These are phyloP conservation scores for Ensete ventricosum DNA, from an alignment of 176 grass and related monocot species.

Conservation along the genomic window DNA sequence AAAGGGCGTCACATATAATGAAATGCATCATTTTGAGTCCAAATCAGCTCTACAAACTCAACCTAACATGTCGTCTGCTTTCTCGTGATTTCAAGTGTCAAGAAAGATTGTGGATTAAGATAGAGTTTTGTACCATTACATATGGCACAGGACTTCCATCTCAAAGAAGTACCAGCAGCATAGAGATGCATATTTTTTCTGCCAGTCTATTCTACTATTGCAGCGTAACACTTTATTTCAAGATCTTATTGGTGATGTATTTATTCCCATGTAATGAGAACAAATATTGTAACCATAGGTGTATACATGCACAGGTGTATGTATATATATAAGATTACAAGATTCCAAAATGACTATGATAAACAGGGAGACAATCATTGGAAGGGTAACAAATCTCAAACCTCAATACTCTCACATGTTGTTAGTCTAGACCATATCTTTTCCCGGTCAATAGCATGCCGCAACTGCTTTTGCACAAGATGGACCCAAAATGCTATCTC, in stretches of 20 bases:
- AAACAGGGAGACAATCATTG: not conserved
- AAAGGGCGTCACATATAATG: too few relatives aligned
- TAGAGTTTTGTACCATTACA: not conserved
- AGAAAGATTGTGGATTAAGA: not conserved
- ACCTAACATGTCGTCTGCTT: too few relatives aligned
- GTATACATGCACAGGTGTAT: not conserved
- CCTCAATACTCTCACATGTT: slow-evolving; percentile 99
- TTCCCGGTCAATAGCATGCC: slow-evolving; percentile 79
- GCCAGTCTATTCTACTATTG: not conserved
- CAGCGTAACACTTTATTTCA: not conserved
- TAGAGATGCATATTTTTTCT: not conserved
- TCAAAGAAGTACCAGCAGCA: not conserved
- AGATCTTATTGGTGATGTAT: too few relatives aligned
- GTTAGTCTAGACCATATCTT: slow-evolving; percentile 99
- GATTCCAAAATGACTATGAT: not conserved
- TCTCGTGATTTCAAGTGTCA: too few relatives aligned
- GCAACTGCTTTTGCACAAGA: slow-evolving; percentile 76
- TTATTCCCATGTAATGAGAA: not conserved
- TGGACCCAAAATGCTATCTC: slow-evolving; percentile 89
- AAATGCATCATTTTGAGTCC: too few relatives aligned
- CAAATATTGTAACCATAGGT: not conserved
- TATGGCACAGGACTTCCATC: not conserved
- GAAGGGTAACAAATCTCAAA: slow-evolving; percentile 28
- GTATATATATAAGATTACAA: not conserved
- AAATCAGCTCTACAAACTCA: too few relatives aligned